phyloP scores from a whole-genome alignment of 257 asterid genomes.

The Solanum chiquidenum region DNA sequence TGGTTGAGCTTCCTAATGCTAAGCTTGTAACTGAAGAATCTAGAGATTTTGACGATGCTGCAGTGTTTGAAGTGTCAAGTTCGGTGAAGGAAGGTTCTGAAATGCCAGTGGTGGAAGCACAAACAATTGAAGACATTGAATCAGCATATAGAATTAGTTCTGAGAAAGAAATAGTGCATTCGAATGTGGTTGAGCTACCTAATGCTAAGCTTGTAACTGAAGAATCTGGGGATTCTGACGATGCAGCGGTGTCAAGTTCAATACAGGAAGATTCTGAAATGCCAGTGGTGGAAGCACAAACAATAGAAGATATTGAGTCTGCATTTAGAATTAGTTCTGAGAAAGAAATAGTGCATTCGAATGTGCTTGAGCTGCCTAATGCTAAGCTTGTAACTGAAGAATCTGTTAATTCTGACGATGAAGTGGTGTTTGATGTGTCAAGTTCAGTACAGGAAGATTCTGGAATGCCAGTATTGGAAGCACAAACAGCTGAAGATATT shows the following conservation, averaged over 20 bases:
- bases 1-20: background rate
- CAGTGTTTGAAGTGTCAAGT: conserved; percentile 2
- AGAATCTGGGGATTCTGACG: background rate
- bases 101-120: conserved; percentile 22
- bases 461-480: background rate
- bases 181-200: background rate
- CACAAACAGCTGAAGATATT: background rate
- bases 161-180: conserved; percentile 3
- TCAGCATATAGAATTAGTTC: conserved; percentile 7
- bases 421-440: background rate
- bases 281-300: conserved; percentile 24
- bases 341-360: conserved; percentile 3
- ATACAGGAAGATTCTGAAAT: background rate
- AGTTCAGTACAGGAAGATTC: background rate
- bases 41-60: background rate
- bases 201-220: background rate
- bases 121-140: conserved; percentile 10
- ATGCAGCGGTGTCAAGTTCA: background rate
- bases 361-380: background rate
- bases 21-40: conserved; percentile 13
- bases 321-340: conserved; percentile 9
- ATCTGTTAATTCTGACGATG: background rate
- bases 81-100: background rate
- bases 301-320: conserved; percentile 8
- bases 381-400: background rate